Evolutionary conservation across 2,329 filamentous ascomycete genomes (phyloP).

Genomic region (Colletotrichum graminicola): DNA sequence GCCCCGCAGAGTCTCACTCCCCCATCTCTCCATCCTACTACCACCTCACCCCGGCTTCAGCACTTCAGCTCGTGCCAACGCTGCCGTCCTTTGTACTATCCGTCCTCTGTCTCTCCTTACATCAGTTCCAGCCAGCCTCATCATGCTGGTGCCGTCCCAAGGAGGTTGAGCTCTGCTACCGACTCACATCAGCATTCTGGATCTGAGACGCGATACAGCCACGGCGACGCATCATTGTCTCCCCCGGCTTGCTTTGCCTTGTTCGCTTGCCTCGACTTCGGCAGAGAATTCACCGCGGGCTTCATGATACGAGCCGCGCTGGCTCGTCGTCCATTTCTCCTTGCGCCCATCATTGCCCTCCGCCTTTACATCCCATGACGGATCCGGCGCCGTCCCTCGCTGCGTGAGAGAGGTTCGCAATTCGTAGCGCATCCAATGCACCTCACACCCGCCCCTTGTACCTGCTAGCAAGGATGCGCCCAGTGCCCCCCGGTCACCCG

Average conservation of each 20-base stretch:
- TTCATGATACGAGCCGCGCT: neutral
- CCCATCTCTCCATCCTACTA: constrained; percentile 13
- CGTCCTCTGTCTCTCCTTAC: neutral
- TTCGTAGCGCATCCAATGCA: constrained; percentile 21
- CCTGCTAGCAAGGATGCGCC: constrained; percentile 34
- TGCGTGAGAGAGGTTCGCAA: neutral
- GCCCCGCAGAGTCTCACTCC: constrained; percentile 32
- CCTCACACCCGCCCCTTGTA: constrained; percentile 24
- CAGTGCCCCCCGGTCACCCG: constrained; percentile 37
- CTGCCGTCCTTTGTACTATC: neutral
- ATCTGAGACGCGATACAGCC: constrained; percentile 21
- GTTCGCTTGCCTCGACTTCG: neutral
- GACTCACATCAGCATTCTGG: constrained; percentile 14
- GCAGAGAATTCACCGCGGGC: constrained; percentile 4
- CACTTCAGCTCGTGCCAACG: constrained; percentile 16
- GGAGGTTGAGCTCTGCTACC: neutral
- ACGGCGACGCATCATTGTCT: neutral
- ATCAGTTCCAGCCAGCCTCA: constrained; percentile 28
- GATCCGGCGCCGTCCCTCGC: constrained; percentile 20
- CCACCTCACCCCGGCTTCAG: constrained; percentile 18
- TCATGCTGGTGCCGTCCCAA: constrained; percentile 1
- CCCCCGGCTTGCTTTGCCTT: neutral
- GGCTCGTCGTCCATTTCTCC: constrained; percentile 1
- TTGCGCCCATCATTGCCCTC: constrained; percentile 2
- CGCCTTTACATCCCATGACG: constrained; percentile 17